Conservation (phyloP, 1,284 basidiomycete genomes). For the Vanrija pseudolonga region DNA sequence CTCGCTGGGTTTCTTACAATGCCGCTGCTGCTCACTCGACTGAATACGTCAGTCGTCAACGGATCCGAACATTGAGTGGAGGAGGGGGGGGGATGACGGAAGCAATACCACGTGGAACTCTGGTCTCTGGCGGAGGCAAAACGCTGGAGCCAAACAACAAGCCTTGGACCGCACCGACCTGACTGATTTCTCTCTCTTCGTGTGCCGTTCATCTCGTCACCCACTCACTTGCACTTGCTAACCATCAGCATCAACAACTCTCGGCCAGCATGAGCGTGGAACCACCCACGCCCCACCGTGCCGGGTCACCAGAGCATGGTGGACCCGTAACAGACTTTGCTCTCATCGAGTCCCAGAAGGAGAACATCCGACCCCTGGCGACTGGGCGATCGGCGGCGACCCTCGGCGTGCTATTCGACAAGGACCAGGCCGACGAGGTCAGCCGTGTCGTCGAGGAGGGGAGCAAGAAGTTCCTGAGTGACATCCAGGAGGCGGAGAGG, state of each 20-base stretch:
- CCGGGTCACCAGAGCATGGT: constrained; percentile 5
- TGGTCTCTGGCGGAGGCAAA: too few species aligned
- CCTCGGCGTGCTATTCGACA: constrained; percentile 52
- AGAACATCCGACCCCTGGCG: constrained; percentile 58
- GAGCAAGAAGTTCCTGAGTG: constrained; percentile 45
- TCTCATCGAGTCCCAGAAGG: constrained; percentile 57
- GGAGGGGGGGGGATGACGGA: too few species aligned
- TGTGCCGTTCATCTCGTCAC: too few species aligned
- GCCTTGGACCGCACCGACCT: too few species aligned
- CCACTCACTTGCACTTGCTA: too few species aligned
- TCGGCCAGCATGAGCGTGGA: too few species aligned
- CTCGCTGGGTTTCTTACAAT: background rate
- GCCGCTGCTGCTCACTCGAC: background rate
- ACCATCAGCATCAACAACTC: too few species aligned
- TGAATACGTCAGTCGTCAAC: too few species aligned
- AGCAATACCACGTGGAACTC: too few species aligned
- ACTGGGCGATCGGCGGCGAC: constrained; percentile 57
- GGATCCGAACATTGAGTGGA: too few species aligned
- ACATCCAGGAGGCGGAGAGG: constrained; percentile 48
- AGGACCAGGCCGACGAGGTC: constrained; percentile 40
- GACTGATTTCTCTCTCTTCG: too few species aligned
- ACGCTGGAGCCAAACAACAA: too few species aligned
- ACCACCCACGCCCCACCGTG: constrained; percentile 3
- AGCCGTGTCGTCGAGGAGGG: constrained; percentile 49
- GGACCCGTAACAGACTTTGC: constrained; percentile 50